A percentile compares a stretch with the other conserved stretches of the same genome.
Evolutionary conservation across 2,329 filamentous ascomycete genomes (phyloP).

Genomic region (Alternaria ethzedia): DNA sequence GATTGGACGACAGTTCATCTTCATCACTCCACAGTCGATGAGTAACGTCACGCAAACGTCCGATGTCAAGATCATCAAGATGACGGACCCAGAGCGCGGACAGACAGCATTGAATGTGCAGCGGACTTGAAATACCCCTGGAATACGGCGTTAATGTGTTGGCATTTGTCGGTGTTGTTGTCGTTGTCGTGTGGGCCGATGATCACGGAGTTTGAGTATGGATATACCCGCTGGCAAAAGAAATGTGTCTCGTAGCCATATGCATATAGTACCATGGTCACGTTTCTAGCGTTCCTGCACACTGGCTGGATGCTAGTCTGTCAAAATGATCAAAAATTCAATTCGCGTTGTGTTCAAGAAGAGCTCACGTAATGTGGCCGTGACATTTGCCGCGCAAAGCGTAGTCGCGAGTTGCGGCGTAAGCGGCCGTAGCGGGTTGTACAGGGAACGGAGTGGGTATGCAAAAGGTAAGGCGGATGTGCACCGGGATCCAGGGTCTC

Average conservation of each 20-base stretch:
- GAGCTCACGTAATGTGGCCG: not conserved
- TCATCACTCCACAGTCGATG: conserved; percentile 94
- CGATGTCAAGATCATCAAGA: conserved; percentile 81
- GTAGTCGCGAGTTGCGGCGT: conserved; percentile 14
- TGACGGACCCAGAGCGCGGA: conserved; percentile 60
- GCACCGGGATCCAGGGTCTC: conserved; percentile 20
- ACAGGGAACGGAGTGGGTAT: conserved; percentile 18
- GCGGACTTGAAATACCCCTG: conserved; percentile 3
- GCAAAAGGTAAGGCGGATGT: conserved; percentile 13
- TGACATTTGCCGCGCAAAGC: conserved; percentile 6
- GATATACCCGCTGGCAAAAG: conserved; percentile 27
- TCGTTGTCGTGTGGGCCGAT: not conserved
- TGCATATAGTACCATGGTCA: not conserved
- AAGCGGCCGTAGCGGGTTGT: conserved; percentile 14
- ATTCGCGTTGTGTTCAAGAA: not conserved
- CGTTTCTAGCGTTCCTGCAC: not conserved
- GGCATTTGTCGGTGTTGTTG: not conserved
- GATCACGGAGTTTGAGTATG: conserved; percentile 10
- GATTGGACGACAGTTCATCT: conserved; percentile 90
- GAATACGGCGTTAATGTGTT: not conserved
- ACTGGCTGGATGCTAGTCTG: not conserved
- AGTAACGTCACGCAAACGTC: conserved; percentile 51
- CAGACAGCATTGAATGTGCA: conserved; percentile 52
- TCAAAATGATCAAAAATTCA: not conserved
- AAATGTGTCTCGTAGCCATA: conserved; percentile 3